Conservation (phyloP, 2,329 filamentous ascomycete species). For the Magnaporthiopsis rhizophila region DNA sequence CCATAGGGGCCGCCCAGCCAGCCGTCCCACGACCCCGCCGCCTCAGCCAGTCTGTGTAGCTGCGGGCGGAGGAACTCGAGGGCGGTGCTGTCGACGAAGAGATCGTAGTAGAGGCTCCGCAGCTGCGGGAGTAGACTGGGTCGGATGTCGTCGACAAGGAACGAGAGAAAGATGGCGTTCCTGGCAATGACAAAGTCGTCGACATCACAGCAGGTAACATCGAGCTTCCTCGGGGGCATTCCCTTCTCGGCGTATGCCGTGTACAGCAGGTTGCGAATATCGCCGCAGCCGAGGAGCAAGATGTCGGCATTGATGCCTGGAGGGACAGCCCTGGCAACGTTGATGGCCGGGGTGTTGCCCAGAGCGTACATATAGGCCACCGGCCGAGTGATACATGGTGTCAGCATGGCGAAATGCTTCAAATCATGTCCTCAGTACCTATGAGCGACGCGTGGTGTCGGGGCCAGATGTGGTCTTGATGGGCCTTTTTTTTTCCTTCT, state of each 20-base stretch:
- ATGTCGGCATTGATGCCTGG: conserved; percentile 40
- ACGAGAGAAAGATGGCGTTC: conserved; percentile 43
- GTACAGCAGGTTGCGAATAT: conserved; percentile 48
- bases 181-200: conserved; percentile 43
- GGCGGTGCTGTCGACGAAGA: conserved; percentile 33
- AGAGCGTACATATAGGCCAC: conserved; percentile 34
- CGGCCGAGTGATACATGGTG: conserved; percentile 24
- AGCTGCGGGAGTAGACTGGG: conserved; percentile 18
- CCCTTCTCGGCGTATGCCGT: conserved; percentile 34
- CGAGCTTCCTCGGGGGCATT: conserved; percentile 31
- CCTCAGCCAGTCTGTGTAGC: conserved; percentile 30
- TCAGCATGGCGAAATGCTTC: conserved; percentile 24
- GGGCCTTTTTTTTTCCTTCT: too few species aligned
- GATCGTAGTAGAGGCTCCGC: conserved; percentile 51
- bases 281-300: conserved; percentile 48
- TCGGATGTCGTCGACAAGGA: conserved; percentile 35
- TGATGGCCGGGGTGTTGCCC: conserved; percentile 47
- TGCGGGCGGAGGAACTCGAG: conserved; percentile 31
- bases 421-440: neutral
- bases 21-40: conserved; percentile 27
- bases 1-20: conserved; percentile 42
- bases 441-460: too few species aligned
- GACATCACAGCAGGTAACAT: conserved; percentile 50
- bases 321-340: conserved; percentile 37
- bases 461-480: too few species aligned